Evolutionary conservation across 2,329 filamentous ascomycete genomes (phyloP), one percentile per base, ranked within the genome.

Genomic region (Stemphylium lycopersici): DNA sequence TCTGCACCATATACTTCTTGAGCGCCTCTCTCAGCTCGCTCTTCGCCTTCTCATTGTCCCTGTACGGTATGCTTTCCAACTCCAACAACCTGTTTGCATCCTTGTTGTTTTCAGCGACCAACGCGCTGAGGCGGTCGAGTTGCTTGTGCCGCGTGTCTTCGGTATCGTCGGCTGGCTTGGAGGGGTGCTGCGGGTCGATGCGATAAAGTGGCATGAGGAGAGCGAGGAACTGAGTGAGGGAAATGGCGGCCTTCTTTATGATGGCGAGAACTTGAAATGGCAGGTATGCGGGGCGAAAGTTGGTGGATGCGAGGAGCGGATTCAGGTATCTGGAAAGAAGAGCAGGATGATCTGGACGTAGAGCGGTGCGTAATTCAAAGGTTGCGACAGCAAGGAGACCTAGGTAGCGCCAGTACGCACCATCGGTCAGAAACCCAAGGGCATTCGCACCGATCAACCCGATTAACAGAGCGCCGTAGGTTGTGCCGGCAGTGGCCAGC

Each of bases 1-100:
- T 96, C 73, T 96, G 87, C 45, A 97, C 87, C 63, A 98, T 79
- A 83, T 91, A 96, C 67, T 95, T 90, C 76, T 88, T 90, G 77
- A 97, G 84, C 66, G 89, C 90, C 36, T 83, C 82, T 58, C 87
- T 84, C 67, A 96, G 77, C 55, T 85, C 86, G 33, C 60, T 61
- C 39, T 80, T 80, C 41, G 89, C 78, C 56, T 84, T 82, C 32
- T 83, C 78, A 68, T 96, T 89, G n/a, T 87, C 88, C 45, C 82
- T 85, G 75, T 92, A 97, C 0, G 93, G 93, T 47, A 87, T 86
- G 74, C 93, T 83, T 67, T 96, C 91, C 72, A 96, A 80, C 41
- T 88, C 87, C 71, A 96, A 78, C 56, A 96, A 74, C 49, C 89
- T 81, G 6, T 79, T 78, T 0, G 88, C 82, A 69, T 97, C 92